Evolutionary conservation across 371 early-diverging fungal genomes (phyloP), one percentile per base, ranked within the genome.

Genomic region (Mortierella sp.): DNA sequence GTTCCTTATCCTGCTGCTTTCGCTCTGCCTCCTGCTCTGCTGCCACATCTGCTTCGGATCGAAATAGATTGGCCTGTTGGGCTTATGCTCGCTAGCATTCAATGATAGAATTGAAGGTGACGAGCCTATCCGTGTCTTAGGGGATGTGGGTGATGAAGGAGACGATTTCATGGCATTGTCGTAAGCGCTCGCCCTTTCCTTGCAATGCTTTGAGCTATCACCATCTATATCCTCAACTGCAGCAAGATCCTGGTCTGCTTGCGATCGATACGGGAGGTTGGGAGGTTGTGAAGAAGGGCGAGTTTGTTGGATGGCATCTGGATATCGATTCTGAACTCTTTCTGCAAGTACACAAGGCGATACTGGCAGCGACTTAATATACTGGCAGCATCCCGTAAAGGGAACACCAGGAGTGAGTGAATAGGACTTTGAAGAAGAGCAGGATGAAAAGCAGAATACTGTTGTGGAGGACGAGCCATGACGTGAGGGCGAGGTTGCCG

Each of bases 31-130:
- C 64, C 52, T 30, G 43, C 49, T 68, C 74, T 14, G 69, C 69
- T 10, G 63, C 61, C n/a, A 64, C 68, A 5, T 38, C 61, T 72
- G 67, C 6, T 64, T 38, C 8, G 74, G 74, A 14, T 67, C 64
- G 64, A 73, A 73, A 43, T 73, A 73, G 39, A 73, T 67, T 8
- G 60, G 74, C 0, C 56, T 64, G n/a, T 54, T 48, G 10, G 55
- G n/a, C 30, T 50, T 61, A 27, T 43, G 66, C 30, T 49, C 30
- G 12, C 23, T 42, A 14, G 43, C 24, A 10, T 28, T 26, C 4
- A 49, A 39, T 13, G 61, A 54, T 1, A 59, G 54, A 6, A 50
- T 45, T 3, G 65, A 60, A 12, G 71, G 13, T 13, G 45, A 45
- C 12, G 47, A 30, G 10, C 34, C 34, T 34, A 7, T 34, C 34